Conservation (phyloP, 75 land plant genomes). For the Cryptomeria japonica region DNA sequence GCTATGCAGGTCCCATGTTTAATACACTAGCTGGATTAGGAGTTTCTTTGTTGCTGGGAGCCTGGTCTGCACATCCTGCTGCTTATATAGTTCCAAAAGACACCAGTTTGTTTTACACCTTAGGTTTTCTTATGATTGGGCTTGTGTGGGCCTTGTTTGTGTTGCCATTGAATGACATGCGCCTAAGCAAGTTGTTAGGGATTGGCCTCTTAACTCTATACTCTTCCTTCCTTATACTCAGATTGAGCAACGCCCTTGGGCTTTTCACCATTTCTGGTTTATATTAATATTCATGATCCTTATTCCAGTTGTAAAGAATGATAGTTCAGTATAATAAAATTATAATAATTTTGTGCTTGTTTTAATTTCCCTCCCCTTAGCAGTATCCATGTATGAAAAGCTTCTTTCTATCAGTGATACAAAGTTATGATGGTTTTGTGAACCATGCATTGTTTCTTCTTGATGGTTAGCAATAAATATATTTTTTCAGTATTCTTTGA, state of each 20-base stretch:
- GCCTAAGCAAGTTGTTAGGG: constrained; percentile 65
- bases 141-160: constrained; percentile 75
- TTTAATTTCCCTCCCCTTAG: background rate
- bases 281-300: background rate
- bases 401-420: background rate
- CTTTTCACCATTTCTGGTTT: constrained; percentile 40
- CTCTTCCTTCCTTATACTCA: constrained; percentile 55
- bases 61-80: constrained; percentile 53
- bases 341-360: background rate
- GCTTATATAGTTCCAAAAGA: constrained; percentile 64
- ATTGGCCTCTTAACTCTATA: constrained; percentile 71
- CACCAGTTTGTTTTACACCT: constrained; percentile 60
- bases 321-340: no score
- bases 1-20: constrained; percentile 98
- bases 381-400: background rate
- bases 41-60: constrained; percentile 70
- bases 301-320: background rate
- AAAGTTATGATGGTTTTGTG: background rate
- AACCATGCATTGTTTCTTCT: background rate
- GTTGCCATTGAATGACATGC: constrained; percentile 66
- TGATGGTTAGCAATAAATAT: background rate
- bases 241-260: constrained; percentile 53
- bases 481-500: background rate
- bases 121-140: constrained; percentile 72
- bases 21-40: constrained; percentile 86